phyloP scores from a whole-genome alignment of 768 basidiomycete species.

The Hygrophoropsis aurantiaca region DNA sequence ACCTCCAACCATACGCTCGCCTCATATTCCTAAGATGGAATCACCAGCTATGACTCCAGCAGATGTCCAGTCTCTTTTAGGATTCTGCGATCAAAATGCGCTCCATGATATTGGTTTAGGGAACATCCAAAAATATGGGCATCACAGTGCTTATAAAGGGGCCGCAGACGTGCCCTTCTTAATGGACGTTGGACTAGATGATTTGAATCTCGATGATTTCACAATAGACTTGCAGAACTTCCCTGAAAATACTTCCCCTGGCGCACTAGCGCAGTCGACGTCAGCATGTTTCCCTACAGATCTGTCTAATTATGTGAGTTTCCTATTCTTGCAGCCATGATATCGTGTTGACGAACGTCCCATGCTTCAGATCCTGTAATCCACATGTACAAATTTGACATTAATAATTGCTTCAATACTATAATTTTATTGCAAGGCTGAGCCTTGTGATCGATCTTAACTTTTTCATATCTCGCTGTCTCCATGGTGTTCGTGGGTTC shows the following conservation, averaged over 20 bases:
- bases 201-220: slow-evolving; percentile 25
- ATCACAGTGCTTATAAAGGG: slow-evolving; percentile 16
- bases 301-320: slow-evolving; percentile 35
- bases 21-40: slow-evolving; percentile 9
- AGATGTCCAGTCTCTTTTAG: slow-evolving; percentile 3
- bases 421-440: too few species aligned
- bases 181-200: slow-evolving; percentile 27
- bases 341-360: too few species aligned
- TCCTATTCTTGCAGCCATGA: not conserved
- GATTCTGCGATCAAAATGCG: not conserved
- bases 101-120: not conserved
- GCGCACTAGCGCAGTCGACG: slow-evolving; percentile 9
- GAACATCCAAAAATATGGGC: not conserved
- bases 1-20: slow-evolving; percentile 10
- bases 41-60: slow-evolving; percentile 17
- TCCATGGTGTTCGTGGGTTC: too few species aligned
- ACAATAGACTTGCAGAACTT: slow-evolving; percentile 9
- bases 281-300: slow-evolving; percentile 30
- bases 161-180: slow-evolving; percentile 28
- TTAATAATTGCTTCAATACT: too few species aligned
- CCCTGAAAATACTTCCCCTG: slow-evolving; percentile 10
- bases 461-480: too few species aligned
- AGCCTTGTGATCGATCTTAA: too few species aligned
- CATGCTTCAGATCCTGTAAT: too few species aligned
- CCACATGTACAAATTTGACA: too few species aligned